A percentile compares a stretch with the other conserved stretches of the same genome.
phyloP scores from a whole-genome alignment of 495 filamentous ascomycete species.

The Halenospora varia region DNA sequence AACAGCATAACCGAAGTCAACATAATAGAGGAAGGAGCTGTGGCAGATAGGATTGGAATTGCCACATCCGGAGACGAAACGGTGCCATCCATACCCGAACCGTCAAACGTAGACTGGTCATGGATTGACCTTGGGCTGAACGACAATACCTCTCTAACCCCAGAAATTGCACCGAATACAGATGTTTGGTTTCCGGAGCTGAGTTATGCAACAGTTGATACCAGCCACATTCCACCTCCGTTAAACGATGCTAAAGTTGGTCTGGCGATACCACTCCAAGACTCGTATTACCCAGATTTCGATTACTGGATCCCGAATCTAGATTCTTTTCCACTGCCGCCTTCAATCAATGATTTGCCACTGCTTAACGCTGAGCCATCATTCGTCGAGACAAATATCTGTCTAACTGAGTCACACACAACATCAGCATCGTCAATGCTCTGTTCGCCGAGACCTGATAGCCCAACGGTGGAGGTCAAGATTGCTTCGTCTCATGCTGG shows the following conservation, averaged over 20 bases:
- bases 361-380: not conserved
- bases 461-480: not conserved
- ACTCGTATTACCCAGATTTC: not conserved
- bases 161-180: not conserved
- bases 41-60: not conserved
- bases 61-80: not conserved
- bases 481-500: not conserved
- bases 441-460: not conserved
- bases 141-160: not conserved
- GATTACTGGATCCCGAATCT: not conserved
- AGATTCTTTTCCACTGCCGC: not conserved
- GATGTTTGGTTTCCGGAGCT: not conserved
- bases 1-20: slow-evolving; percentile 1
- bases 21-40: not conserved
- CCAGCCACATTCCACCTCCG: not conserved
- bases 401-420: not conserved
- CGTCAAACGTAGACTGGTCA: not conserved
- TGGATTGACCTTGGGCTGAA: not conserved
- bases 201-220: not conserved
- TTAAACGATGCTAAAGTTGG: not conserved
- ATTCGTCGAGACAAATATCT: not conserved
- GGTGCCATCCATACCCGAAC: not conserved
- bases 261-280: not conserved
- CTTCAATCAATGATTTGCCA: not conserved
- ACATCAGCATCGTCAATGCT: not conserved